phyloP scores from a whole-genome alignment of 1,284 basidiomycete species.

The Acaromyces ingoldii region DNA sequence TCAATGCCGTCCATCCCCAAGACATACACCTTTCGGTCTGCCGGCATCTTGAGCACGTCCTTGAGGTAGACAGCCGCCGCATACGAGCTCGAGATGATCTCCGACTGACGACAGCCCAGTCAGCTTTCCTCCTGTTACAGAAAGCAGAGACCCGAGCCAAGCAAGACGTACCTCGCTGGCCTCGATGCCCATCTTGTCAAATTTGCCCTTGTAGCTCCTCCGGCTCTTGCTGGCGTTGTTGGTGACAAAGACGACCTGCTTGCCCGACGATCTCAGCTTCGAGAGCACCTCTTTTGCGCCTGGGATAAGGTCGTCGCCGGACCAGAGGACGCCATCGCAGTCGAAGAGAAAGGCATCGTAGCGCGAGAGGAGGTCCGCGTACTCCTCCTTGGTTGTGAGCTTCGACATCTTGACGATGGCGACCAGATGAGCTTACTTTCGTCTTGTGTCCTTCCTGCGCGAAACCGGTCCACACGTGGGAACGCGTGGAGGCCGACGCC shows the following conservation, averaged over 20 bases:
- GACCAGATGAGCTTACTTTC: no score
- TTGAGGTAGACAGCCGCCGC: slow-evolving; percentile 90
- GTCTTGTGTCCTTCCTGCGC: no score
- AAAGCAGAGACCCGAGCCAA: not conserved
- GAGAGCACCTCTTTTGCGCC: slow-evolving; percentile 52
- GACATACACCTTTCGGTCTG: slow-evolving; percentile 90
- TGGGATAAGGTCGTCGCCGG: slow-evolving; percentile 61
- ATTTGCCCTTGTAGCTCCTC: slow-evolving; percentile 78
- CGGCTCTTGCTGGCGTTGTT: slow-evolving; percentile 97
- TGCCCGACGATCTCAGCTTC: slow-evolving; percentile 59
- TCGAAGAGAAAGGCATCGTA: slow-evolving; percentile 58
- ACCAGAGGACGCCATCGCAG: slow-evolving; percentile 83
- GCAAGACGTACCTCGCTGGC: slow-evolving; percentile 67
- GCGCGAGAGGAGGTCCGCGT: slow-evolving; percentile 26
- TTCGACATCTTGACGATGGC: no score
- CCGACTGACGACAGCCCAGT: slow-evolving; percentile 60
- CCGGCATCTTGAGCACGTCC: slow-evolving; percentile 77
- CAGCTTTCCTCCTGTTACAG: no score
- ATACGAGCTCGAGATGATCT: slow-evolving; percentile 92
- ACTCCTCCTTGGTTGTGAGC: slow-evolving; percentile 20
- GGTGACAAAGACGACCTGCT: slow-evolving; percentile 87
- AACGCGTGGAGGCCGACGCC: no score
- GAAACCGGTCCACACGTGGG: no score
- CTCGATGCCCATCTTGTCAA: slow-evolving; percentile 80
- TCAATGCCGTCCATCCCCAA: slow-evolving; percentile 89